These are phyloP conservation scores for grape (Vitis vinifera) DNA, from an alignment of 164 flowering plant genomes.

Conservation along the genomic window DNA sequence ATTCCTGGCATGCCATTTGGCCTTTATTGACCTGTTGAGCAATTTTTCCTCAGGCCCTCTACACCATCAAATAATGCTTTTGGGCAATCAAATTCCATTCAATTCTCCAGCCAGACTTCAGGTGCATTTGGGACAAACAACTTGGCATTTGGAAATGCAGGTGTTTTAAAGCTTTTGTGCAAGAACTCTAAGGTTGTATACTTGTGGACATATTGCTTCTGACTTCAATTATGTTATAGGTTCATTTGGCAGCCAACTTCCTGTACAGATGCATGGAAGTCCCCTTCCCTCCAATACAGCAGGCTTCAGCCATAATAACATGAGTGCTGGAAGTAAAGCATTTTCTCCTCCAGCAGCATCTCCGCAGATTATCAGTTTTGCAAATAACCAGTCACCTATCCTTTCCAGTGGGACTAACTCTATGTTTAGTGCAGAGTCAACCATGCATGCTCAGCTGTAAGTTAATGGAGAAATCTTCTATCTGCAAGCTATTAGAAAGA, in stretches of 20 bases:
- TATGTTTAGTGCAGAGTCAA: conserved; percentile 17
- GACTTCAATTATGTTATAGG: conserved; percentile 15
- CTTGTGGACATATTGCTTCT: neutral
- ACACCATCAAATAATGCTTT: conserved; percentile 37
- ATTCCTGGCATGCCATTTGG: neutral
- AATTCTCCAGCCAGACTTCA: conserved; percentile 27
- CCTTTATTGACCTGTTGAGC: neutral
- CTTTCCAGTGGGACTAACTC: conserved; percentile 10
- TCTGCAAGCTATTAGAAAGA: neutral
- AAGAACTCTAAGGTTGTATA: neutral
- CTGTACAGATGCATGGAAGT: conserved; percentile 30
- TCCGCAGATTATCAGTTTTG: conserved; percentile 21
- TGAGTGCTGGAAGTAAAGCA: conserved; percentile 20
- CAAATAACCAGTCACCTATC: conserved; percentile 21
- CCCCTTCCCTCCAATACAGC: conserved; percentile 17
- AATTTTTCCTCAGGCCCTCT: conserved; percentile 37
- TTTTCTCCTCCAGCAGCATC: conserved; percentile 22
- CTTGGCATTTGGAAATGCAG: conserved; percentile 33
- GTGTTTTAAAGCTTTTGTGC: conserved; percentile 14
- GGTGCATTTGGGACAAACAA: conserved; percentile 28
- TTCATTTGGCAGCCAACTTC: conserved; percentile 23
- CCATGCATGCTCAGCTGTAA: conserved; percentile 27
- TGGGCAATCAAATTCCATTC: conserved; percentile 33
- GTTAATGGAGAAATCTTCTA: conserved; percentile 15
- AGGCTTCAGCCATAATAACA: conserved; percentile 18